These are phyloP conservation scores for Cercophora samala DNA, from an alignment of 495 filamentous ascomycete species.

Conservation along the genomic window DNA sequence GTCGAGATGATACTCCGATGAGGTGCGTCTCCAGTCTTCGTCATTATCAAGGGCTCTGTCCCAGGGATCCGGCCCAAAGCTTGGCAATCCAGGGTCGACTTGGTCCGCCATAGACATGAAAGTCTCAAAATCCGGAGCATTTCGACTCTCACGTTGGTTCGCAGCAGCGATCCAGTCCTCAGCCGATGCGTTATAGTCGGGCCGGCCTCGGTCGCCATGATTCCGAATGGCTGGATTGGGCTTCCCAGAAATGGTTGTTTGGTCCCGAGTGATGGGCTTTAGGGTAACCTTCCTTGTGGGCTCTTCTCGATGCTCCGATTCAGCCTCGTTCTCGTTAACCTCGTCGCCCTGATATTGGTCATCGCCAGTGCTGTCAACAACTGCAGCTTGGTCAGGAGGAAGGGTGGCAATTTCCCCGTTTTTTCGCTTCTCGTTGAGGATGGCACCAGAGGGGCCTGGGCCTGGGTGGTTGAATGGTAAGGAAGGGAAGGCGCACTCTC, in stretches of 20 bases:
- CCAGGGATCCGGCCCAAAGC: not conserved
- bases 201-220: not conserved
- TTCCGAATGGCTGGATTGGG: not conserved
- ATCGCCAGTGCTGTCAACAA: not conserved
- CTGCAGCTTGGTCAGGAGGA: not conserved
- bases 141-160: not conserved
- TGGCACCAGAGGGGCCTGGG: slow-evolving; percentile 17
- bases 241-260: not conserved
- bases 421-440: not conserved
- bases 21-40: not conserved
- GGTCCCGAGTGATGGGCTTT: not conserved
- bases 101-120: not conserved
- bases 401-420: not conserved
- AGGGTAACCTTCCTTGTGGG: not conserved
- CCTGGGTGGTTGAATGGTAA: slow-evolving; percentile 20
- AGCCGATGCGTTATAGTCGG: not conserved
- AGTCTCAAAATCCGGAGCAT: not conserved
- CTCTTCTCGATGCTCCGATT: not conserved
- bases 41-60: not conserved
- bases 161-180: not conserved
- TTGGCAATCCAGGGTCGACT: not conserved
- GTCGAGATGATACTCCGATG: not conserved
- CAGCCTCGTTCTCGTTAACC: not conserved
- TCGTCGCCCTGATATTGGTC: not conserved
- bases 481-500: slow-evolving; percentile 25